Conservation (phyloP, 176 grass and related monocot species). For the Zea mays region DNA sequence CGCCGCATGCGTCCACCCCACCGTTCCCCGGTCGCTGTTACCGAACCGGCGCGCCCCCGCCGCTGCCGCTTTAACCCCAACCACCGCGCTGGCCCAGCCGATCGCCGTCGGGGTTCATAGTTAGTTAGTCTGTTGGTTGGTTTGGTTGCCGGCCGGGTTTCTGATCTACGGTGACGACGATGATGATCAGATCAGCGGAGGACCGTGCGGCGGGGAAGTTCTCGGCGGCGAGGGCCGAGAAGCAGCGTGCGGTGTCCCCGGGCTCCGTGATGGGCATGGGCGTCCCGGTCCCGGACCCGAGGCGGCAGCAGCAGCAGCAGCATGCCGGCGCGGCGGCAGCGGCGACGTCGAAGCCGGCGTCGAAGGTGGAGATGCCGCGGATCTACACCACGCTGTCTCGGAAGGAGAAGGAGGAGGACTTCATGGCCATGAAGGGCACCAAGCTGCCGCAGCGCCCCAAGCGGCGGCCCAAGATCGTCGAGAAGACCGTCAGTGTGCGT, state of each 20-base stretch:
- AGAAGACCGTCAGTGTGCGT: conserved; percentile 59
- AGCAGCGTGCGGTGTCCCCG: background rate
- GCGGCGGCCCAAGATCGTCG: conserved; percentile 63
- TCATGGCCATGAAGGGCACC: conserved; percentile 68
- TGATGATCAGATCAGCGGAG: conserved; percentile 70
- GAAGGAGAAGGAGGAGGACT: conserved; percentile 88
- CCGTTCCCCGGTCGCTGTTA: conserved; percentile 1
- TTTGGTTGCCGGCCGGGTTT: background rate
- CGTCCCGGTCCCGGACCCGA: conserved; percentile 24
- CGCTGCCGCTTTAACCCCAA: background rate
- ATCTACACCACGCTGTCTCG: conserved; percentile 69
- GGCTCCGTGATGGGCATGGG: conserved; percentile 12
- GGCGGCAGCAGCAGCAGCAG: background rate
- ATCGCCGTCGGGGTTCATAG: no score
- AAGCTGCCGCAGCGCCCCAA: conserved; percentile 82
- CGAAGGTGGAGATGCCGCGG: conserved; percentile 60
- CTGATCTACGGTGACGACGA: conserved; percentile 32
- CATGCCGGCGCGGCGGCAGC: background rate
- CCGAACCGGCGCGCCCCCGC: conserved; percentile 3
- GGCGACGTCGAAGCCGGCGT: conserved; percentile 21
- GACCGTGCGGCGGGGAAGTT: conserved; percentile 36
- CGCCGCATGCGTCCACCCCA: background rate
- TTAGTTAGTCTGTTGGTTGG: background rate
- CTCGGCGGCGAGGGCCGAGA: conserved; percentile 12
- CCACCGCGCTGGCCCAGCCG: conserved; percentile 23